phyloP scores from a whole-genome alignment of 495 filamentous ascomycete genomes.

The Parmelia sp. region DNA sequence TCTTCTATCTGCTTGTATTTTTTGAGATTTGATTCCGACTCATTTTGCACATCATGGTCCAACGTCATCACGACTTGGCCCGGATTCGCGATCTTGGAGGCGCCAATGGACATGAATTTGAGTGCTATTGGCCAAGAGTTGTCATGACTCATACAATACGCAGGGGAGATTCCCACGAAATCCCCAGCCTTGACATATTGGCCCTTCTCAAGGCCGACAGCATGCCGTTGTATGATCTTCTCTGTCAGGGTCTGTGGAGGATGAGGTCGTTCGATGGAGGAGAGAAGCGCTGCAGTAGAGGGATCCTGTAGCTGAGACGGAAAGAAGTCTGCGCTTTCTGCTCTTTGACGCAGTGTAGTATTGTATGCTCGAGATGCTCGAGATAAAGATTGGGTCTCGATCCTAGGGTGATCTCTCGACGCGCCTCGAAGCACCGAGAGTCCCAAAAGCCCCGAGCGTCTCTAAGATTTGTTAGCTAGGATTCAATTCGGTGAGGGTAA shows the following conservation, averaged over 20 bases:
- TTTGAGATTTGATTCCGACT: slow-evolving; percentile 69
- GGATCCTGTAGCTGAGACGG: slow-evolving; percentile 45
- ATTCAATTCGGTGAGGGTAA: neutral
- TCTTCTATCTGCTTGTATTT: slow-evolving; percentile 83
- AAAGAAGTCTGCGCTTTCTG: slow-evolving; percentile 48
- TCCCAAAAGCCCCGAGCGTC: neutral
- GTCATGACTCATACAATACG: slow-evolving; percentile 81
- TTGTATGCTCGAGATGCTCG: neutral
- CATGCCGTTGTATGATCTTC: slow-evolving; percentile 81
- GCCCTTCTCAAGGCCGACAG: slow-evolving; percentile 61
- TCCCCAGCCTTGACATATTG: slow-evolving; percentile 71
- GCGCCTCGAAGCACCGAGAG: neutral
- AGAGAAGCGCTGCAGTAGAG: slow-evolving; percentile 38
- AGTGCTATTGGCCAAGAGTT: slow-evolving; percentile 80
- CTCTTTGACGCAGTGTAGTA: slow-evolving; percentile 34
- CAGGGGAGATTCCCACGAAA: slow-evolving; percentile 72
- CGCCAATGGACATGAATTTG: slow-evolving; percentile 90
- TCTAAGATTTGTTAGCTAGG: neutral
- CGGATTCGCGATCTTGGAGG: slow-evolving; percentile 63
- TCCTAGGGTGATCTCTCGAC: no score
- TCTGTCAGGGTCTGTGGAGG: slow-evolving; percentile 78
- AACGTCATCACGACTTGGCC: slow-evolving; percentile 80
- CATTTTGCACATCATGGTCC: slow-evolving; percentile 93
- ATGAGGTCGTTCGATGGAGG: slow-evolving; percentile 35
- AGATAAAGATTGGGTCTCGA: no score